Base-by-base conservation (phyloP, 1,284 basidiomycete genomes). In the Tilletiopsis washingtonensis region DNA sequence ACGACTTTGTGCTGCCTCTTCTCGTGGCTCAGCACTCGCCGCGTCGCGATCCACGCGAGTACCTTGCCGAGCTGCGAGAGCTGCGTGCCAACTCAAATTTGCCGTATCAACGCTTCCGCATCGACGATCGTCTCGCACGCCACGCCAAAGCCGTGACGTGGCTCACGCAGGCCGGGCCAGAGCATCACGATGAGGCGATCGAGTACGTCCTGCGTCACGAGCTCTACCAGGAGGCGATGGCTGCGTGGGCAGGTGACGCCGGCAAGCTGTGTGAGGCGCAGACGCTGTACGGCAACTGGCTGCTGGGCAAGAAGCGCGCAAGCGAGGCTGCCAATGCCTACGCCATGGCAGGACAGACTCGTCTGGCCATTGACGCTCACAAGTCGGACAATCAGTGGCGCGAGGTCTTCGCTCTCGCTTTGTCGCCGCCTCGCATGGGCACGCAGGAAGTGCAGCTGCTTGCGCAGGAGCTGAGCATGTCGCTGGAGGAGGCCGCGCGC, bases 1-100 rank as follows among this genome's bases (percentile, higher is more conserved):
- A 99, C 74, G 90, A 99, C 74, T 96, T 98, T 75, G 84, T 86
- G 20, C 78, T 99, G 2, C 91, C 96, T 2, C 78, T 98, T 27
- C 84, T 98, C 83, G 82, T 99, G 32, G 93, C 94, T 1, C 94
- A 98, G 73, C 87, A 97, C 67, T 88, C 91, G 29, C 91, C 96
- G 74, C 93, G 91, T 26, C 67, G 94, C 86, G 93, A 99, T 75
- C 94, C 94, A 5, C 82, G 91, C 64, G 94, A 99, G 74, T 99
- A 98, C 70, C 81, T 99, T 0, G 91, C 94, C 0, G 97, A 98
- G 81, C 78, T 99, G 45, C 83, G 90, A 14, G 88, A 91, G 61
- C 79, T 99, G 11, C 82, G 88, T 7, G 80, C 84, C 0, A 76
- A 94, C 54, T 84, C 88, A 40, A 82, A 81, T 48, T 79, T 53